Evolutionary conservation across 441 rosid species (phyloP).

Genomic region (Mallotus japonicus): DNA sequence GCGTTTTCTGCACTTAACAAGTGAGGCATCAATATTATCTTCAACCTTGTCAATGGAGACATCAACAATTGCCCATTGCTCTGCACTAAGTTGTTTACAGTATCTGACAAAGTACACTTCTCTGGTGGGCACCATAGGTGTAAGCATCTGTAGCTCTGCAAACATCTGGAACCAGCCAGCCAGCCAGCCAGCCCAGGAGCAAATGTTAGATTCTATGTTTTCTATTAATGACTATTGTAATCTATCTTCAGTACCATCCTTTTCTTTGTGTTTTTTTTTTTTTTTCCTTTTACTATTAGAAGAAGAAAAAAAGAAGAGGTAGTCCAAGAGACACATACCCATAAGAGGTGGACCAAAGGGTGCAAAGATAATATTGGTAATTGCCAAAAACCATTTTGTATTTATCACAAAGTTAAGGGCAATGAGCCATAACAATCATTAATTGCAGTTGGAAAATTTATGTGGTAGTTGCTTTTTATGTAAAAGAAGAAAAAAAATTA

Average conservation of each 20-base stretch:
- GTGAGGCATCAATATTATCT: slow-evolving; percentile 78
- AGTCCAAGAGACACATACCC: slow-evolving; percentile 3
- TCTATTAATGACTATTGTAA: neutral
- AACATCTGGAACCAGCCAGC: slow-evolving; percentile 64
- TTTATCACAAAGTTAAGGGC: neutral
- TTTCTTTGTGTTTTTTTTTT: neutral
- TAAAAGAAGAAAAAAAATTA: too few relatives aligned
- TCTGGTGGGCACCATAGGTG: slow-evolving; percentile 87
- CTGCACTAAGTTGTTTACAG: slow-evolving; percentile 74
- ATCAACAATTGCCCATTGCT: slow-evolving; percentile 91
- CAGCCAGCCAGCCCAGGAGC: neutral
- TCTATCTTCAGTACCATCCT: neutral
- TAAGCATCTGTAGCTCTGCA: slow-evolving; percentile 90
- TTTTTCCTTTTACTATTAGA: neutral
- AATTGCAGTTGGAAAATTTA: neutral
- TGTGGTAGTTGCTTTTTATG: neutral
- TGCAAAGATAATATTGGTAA: too few relatives aligned
- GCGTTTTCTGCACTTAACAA: slow-evolving; percentile 76
- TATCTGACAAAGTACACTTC: slow-evolving; percentile 85
- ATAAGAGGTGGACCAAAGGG: neutral
- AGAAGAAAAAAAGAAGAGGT: neutral
- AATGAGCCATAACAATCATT: neutral
- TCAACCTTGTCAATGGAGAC: slow-evolving; percentile 79
- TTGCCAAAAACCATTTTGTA: slow-evolving; percentile 1
- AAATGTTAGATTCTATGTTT: neutral